These are phyloP conservation scores for Voacanga thouarsii DNA, from an alignment of 257 asterid species.

Conservation along the genomic window DNA sequence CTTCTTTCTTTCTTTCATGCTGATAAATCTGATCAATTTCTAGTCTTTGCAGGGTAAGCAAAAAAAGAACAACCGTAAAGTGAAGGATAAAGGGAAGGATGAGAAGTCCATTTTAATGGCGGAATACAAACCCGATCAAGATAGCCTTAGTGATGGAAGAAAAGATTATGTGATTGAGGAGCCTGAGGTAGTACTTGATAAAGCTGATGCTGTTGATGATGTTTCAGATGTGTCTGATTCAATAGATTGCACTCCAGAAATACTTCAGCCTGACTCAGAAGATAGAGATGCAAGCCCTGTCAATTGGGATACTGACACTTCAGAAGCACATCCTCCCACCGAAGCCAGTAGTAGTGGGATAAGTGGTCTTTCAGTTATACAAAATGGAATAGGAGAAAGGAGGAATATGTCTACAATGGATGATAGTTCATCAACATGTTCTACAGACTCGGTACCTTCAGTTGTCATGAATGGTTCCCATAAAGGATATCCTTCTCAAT, in stretches of 20 bases:
- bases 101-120: constrained; percentile 34
- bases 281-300: constrained; percentile 53
- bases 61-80: constrained; percentile 65
- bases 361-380: constrained; percentile 46
- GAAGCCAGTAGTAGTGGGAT: constrained; percentile 46
- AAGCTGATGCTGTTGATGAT: constrained; percentile 53
- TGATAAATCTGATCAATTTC: constrained; percentile 12
- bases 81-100: constrained; percentile 69
- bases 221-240: constrained; percentile 86
- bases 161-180: constrained; percentile 33
- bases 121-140: constrained; percentile 46
- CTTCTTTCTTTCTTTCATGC: neutral
- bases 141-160: constrained; percentile 34
- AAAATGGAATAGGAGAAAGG: constrained; percentile 50
- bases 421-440: constrained; percentile 91
- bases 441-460: constrained; percentile 81
- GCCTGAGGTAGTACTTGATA: constrained; percentile 39
- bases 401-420: constrained; percentile 53
- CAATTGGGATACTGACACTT: constrained; percentile 56
- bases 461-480: constrained; percentile 39
- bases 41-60: constrained; percentile 60
- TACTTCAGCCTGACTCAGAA: constrained; percentile 51
- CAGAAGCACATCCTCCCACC: constrained; percentile 55
- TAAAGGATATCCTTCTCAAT: constrained; percentile 30
- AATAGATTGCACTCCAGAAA: constrained; percentile 53